These are phyloP conservation scores for Lipomyces yarrowii DNA, from an alignment of 1,139 yeast genomes.

Conservation along the genomic window DNA sequence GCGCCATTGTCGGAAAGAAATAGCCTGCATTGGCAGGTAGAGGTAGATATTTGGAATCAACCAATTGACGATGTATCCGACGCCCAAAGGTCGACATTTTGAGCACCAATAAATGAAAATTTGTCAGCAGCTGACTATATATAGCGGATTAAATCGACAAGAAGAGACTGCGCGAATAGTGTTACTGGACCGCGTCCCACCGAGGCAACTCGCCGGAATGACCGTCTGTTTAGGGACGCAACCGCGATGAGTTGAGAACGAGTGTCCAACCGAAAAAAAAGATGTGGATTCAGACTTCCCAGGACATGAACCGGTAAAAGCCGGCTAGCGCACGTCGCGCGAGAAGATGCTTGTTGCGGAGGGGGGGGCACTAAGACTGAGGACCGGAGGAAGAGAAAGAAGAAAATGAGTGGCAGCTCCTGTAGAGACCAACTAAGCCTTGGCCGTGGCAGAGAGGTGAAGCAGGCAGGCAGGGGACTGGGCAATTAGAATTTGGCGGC, in stretches of 20 bases:
- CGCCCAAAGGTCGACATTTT: neutral
- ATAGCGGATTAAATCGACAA: neutral
- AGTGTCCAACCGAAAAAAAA: neutral
- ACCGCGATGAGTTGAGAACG: neutral
- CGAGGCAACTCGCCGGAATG: neutral
- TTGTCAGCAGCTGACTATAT: neutral
- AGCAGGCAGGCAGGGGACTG: neutral
- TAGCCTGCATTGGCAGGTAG: neutral
- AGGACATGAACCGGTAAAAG: neutral
- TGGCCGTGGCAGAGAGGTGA: neutral
- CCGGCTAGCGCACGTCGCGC: neutral
- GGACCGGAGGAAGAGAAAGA: neutral
- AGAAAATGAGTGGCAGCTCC: neutral
- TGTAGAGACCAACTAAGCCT: neutral
- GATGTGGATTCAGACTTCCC: neutral
- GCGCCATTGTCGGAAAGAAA: neutral
- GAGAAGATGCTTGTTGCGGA: neutral
- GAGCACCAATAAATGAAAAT: neutral
- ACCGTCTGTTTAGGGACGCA: neutral
- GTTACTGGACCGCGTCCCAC: neutral
- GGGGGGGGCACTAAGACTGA: neutral
- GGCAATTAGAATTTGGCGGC: slow-evolving; percentile 2
- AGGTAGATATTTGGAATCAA: neutral
- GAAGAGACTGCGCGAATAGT: neutral
- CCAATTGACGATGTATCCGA: neutral